Percentiles rank a stretch among this genome's conserved stretches.
Conservation (phyloP, 2,329 filamentous ascomycete species). For the Clarireedia paspali region DNA sequence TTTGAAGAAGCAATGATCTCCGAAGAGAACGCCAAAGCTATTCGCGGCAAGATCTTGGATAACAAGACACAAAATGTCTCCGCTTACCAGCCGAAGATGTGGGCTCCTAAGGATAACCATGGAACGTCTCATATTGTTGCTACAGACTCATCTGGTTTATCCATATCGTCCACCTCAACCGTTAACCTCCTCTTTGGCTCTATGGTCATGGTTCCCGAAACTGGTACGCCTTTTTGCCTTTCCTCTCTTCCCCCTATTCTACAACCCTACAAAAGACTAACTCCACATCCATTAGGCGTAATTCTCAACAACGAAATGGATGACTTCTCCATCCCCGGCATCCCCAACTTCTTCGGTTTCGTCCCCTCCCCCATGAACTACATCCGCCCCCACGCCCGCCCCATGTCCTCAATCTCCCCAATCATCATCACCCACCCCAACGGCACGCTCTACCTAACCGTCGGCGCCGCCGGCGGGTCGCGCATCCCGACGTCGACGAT, state of each 20-base stretch:
- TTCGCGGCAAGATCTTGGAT: slow-evolving; percentile 64
- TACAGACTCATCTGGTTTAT: slow-evolving; percentile 65
- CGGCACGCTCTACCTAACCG: slow-evolving; percentile 55
- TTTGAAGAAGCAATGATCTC: slow-evolving; percentile 65
- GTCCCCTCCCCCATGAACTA: slow-evolving; percentile 74
- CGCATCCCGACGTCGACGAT: slow-evolving; percentile 76
- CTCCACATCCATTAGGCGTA: slow-evolving; percentile 14
- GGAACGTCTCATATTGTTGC: slow-evolving; percentile 69
- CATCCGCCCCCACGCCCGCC: slow-evolving; percentile 71
- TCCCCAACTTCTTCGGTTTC: slow-evolving; percentile 77
- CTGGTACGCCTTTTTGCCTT: slow-evolving; percentile 46
- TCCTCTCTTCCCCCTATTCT: not conserved
- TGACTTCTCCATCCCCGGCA: slow-evolving; percentile 80
- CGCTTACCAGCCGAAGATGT: slow-evolving; percentile 62
- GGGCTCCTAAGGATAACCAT: slow-evolving; percentile 61
- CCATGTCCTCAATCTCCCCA: slow-evolving; percentile 75
- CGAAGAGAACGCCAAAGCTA: slow-evolving; percentile 46
- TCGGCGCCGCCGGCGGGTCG: slow-evolving; percentile 73
- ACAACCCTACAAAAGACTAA: not conserved
- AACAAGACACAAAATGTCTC: slow-evolving; percentile 60
- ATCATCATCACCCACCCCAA: slow-evolving; percentile 42
- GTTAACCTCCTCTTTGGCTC: slow-evolving; percentile 83
- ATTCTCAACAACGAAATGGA: slow-evolving; percentile 49
- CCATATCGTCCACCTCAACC: slow-evolving; percentile 77
- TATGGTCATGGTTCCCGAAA: slow-evolving; percentile 68